Base-by-base conservation (phyloP, 164 flowering plant species). In the Platanus orientalis region DNA sequence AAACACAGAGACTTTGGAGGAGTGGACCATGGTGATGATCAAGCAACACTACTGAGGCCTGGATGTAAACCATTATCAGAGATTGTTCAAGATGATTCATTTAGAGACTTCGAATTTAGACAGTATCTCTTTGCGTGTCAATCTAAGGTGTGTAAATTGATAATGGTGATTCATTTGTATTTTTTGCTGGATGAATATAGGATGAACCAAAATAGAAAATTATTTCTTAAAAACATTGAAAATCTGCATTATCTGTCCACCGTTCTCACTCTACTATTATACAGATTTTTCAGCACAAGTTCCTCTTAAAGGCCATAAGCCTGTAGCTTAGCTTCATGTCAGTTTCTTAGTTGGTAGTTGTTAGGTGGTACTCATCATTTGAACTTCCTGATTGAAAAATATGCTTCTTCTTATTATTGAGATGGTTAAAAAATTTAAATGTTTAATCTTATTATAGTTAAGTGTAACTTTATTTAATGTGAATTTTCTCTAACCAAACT, bases 71-170 rank as follows among this genome's bases (percentile, higher is more conserved):
- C 83, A 58, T 65, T 95, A 57, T 73, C 94, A 28, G 88, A 88
- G 72, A 85, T 95, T 71, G 92, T 85, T 70, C 96, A 86, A 71
- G 96, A 95, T 71, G 99, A 95, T 73, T 87, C 97, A 36, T 95
- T 95, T 76, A 81, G 96, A 73, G 99, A 91, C 69, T 95, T 95
- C 72, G 99, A 95, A 62, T 95, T 95, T 69, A 79, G 96, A 63
- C 99, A 95, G 78, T 95, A 95, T 82, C 76, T 95, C 39, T 95
- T 95, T 85, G 90, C 99, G 63, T 88, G 91, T 60, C 94, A 95
- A 69, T 76, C 96, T 65, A 91, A 88, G 96, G 97, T 94, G 54
- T 63, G 76, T 53, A 47, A 57, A 34, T 58, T 66, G 53, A 62
- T 36, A 53, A 54, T 21, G 42, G 29, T 11, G 20, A 28, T 45